Percentiles rank a stretch among this genome's conserved stretches.
phyloP scores from a whole-genome alignment of 208 protist species.

The Leishmania aethiopica region DNA sequence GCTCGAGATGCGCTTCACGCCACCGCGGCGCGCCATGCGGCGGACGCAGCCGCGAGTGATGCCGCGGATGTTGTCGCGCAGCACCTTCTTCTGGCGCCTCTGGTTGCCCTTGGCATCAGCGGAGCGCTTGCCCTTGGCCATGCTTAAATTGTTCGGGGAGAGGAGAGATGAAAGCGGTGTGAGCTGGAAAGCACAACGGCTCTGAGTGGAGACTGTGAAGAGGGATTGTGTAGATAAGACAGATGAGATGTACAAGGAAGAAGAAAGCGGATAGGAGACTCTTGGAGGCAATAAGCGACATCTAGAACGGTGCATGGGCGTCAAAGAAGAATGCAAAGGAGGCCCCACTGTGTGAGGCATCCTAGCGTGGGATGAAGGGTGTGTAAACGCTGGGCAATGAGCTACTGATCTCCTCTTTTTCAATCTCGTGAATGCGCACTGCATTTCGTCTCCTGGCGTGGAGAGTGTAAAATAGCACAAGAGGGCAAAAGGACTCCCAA shows the following conservation, averaged over 20 bases:
- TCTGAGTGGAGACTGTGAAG: background rate
- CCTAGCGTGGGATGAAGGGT: background rate
- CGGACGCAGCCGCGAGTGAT: too few species aligned
- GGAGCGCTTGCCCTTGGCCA: too few species aligned
- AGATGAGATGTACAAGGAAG: background rate
- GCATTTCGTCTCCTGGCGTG: too few species aligned
- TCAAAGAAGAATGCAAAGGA: background rate
- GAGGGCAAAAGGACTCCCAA: background rate
- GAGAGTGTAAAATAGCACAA: background rate
- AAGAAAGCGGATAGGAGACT: background rate
- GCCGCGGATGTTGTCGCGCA: too few species aligned
- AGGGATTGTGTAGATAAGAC: background rate
- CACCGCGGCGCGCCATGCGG: too few species aligned
- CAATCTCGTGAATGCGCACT: background rate
- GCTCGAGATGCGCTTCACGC: too few species aligned
- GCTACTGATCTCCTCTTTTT: background rate
- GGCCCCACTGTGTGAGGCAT: background rate
- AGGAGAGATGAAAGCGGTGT: background rate
- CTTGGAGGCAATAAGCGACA: background rate
- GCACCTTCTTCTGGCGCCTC: too few species aligned
- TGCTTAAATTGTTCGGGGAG: background rate
- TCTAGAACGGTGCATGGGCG: background rate
- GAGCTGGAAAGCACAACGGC: background rate
- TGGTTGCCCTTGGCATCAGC: too few species aligned
- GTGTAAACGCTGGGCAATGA: background rate